Conservation (phyloP, 768 basidiomycete species). For the Xerocomus potaroensis region DNA sequence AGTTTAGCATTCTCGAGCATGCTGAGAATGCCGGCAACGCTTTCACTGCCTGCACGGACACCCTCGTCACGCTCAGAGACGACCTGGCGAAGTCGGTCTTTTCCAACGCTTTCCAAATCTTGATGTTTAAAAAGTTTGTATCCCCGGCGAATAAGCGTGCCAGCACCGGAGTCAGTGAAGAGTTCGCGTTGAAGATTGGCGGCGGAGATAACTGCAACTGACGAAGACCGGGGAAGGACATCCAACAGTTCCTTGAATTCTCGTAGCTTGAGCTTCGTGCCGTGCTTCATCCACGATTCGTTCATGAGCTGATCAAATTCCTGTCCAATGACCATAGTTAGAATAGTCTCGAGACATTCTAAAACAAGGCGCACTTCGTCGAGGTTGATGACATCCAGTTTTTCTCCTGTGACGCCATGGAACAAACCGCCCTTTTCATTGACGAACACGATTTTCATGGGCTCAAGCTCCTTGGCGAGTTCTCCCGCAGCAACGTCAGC, state of each 20-base stretch:
- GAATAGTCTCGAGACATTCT: background rate
- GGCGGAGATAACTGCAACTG: constrained; percentile 96
- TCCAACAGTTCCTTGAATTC: constrained; percentile 99
- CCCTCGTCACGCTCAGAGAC: constrained; percentile 95
- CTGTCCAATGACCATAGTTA: constrained; percentile 33
- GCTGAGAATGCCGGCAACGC: constrained; percentile 78
- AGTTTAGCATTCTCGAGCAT: constrained; percentile 61
- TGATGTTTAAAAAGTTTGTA: constrained; percentile 95
- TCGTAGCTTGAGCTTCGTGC: constrained; percentile 97
- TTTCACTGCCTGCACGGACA: constrained; percentile 74
- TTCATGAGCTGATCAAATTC: constrained; percentile 97
- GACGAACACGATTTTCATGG: constrained; percentile 96
- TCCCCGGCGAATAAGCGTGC: constrained; percentile 95
- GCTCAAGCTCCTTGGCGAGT: constrained; percentile 95
- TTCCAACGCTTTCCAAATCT: constrained; percentile 77
- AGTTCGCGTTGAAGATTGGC: constrained; percentile 93
- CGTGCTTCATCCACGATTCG: constrained; percentile 98
- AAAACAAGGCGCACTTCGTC: constrained; percentile 64
- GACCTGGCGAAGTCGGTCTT: constrained; percentile 92
- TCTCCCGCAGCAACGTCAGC: constrained; percentile 98
- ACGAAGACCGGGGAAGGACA: constrained; percentile 95
- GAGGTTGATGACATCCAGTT: constrained; percentile 92
- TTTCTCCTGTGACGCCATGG: constrained; percentile 97
- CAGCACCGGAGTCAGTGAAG: constrained; percentile 97
- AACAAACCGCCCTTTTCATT: constrained; percentile 98